phyloP scores from a whole-genome alignment of 257 asterid species.

The Gentiana dahurica region DNA sequence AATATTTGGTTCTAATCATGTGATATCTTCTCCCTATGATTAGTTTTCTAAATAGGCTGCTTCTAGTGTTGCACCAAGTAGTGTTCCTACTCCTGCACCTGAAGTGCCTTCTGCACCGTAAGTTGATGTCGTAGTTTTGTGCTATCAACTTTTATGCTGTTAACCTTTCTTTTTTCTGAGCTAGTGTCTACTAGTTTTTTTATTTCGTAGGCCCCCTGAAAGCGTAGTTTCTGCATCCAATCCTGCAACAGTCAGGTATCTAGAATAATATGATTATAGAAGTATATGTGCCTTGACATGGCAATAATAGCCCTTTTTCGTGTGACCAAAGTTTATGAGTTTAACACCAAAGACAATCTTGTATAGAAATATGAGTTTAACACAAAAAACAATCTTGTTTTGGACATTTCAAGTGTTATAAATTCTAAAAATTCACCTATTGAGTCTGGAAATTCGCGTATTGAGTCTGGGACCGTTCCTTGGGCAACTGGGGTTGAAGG shows the following conservation, averaged over 20 bases:
- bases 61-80: slow-evolving; percentile 30
- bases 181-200: slow-evolving; percentile 7
- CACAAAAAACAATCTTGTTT: no score
- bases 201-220: slow-evolving; percentile 32
- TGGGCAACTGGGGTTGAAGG: no score
- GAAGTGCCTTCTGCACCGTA: slow-evolving; percentile 41
- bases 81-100: slow-evolving; percentile 32
- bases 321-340: no score
- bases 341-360: no score
- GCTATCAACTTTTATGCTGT: not conserved
- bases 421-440: no score
- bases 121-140: slow-evolving; percentile 19
- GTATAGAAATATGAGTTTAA: no score
- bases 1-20: slow-evolving; percentile 11
- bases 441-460: no score
- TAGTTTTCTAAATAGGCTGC: slow-evolving; percentile 38
- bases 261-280: not conserved
- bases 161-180: not conserved
- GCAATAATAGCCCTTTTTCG: no score
- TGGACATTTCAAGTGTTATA: no score
- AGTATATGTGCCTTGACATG: no score
- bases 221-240: slow-evolving; percentile 30
- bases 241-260: slow-evolving; percentile 38
- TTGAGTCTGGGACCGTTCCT: no score
- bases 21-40: slow-evolving; percentile 4